These are phyloP conservation scores for Pichiaceae sp. DNA, from an alignment of 1,139 yeast genomes.

Conservation along the genomic window DNA sequence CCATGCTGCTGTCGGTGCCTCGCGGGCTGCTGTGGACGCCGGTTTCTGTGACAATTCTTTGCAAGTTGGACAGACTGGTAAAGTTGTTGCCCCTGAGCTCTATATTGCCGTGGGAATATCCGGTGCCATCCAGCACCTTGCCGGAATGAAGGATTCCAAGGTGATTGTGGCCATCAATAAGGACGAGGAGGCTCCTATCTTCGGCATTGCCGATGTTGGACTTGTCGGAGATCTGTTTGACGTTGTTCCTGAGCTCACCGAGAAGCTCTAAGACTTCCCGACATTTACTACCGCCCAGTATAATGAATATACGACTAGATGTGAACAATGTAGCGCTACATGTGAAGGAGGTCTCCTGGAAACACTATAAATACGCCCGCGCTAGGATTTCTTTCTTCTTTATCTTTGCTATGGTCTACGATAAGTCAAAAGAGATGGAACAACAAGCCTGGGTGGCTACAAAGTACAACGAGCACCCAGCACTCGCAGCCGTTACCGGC, in stretches of 20 bases:
- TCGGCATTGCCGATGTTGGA: slow-evolving; percentile 85
- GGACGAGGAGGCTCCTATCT: slow-evolving; percentile 90
- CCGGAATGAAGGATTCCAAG: slow-evolving; percentile 97
- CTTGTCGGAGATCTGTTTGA: slow-evolving; percentile 84
- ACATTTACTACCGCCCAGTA: too few species aligned
- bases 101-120: slow-evolving; percentile 91
- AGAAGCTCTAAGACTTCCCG: slow-evolving; percentile 48
- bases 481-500: slow-evolving; percentile 52
- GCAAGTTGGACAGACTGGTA: slow-evolving; percentile 98
- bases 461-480: slow-evolving; percentile 42
- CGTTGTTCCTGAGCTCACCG: slow-evolving; percentile 79
- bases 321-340: too few species aligned
- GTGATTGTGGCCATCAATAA: slow-evolving; percentile 90
- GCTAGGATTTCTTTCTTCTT: slow-evolving; percentile 2
- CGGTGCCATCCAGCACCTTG: slow-evolving; percentile 96
- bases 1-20: slow-evolving; percentile 94
- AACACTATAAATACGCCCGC: not conserved
- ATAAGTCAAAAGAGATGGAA: slow-evolving; percentile 29
- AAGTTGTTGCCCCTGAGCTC: slow-evolving; percentile 92
- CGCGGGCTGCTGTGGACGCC: slow-evolving; percentile 95
- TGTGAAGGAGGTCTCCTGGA: too few species aligned
- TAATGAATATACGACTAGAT: not conserved
- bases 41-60: slow-evolving; percentile 96
- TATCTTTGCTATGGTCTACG: slow-evolving; percentile 13
- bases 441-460: slow-evolving; percentile 36